Evolutionary conservation across 176 grass and related monocot genomes (phyloP).

Genomic region (Aegilops tauschii): DNA sequence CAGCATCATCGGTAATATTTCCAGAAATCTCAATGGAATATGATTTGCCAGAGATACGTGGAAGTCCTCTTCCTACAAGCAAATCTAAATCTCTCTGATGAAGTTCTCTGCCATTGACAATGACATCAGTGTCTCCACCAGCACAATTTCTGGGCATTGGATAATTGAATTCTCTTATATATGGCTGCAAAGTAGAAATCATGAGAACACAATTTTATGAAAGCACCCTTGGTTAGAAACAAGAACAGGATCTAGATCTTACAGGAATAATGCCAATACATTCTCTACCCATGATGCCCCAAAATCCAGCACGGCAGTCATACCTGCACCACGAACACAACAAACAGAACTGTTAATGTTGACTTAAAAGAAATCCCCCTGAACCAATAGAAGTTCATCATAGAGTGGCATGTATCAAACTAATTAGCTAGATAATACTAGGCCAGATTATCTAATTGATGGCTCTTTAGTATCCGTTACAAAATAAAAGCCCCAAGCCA

Average conservation of each 20-base stretch:
- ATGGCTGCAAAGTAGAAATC: constrained; percentile 47
- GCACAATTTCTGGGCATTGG: constrained; percentile 67
- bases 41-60: constrained; percentile 47
- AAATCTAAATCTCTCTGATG: constrained; percentile 76
- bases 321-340: constrained; percentile 56
- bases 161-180: constrained; percentile 92
- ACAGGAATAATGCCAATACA: constrained; percentile 97
- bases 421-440: constrained; percentile 17
- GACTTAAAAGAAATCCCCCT: background rate
- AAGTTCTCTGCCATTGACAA: constrained; percentile 94
- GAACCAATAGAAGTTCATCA: background rate
- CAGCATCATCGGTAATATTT: constrained; percentile 69
- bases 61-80: constrained; percentile 76
- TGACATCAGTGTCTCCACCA: constrained; percentile 65
- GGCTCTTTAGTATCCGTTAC: background rate
- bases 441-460: background rate
- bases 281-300: constrained; percentile 90
- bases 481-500: background rate
- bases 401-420: background rate
- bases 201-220: constrained; percentile 21
- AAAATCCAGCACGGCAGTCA: constrained; percentile 92
- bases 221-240: constrained; percentile 2
- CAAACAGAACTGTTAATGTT: constrained; percentile 18
- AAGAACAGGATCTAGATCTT: constrained; percentile 31
- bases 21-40: constrained; percentile 81